Percentiles rank a stretch among this genome's conserved stretches.
phyloP scores from a whole-genome alignment of 192 early-diverging fungal genomes.

The Neocallimastix lanati region DNA sequence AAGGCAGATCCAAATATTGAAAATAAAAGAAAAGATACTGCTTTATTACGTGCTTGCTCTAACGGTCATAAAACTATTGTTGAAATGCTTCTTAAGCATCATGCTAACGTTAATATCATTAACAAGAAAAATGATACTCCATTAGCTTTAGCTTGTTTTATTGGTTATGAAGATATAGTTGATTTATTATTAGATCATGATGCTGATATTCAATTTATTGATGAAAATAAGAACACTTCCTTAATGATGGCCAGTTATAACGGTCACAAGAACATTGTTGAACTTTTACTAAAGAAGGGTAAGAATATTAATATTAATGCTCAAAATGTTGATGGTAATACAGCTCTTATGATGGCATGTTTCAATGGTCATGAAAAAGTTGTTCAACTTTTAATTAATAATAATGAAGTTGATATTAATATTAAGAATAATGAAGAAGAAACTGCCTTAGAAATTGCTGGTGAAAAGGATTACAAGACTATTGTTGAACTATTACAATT shows the following conservation, averaged over 20 bases:
- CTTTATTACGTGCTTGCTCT: not conserved
- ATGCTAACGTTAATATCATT: not conserved
- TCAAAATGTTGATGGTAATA: not conserved
- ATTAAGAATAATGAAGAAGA: not conserved
- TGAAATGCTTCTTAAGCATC: not conserved
- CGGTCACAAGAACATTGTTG: not conserved
- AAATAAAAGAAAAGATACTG: not conserved
- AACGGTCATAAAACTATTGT: not conserved
- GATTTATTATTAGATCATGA: not conserved
- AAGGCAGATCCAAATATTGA: not conserved
- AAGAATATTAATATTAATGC: not conserved
- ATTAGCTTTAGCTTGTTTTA: not conserved
- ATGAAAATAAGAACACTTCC: not conserved
- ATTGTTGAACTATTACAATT: not conserved
- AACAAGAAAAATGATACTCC: not conserved
- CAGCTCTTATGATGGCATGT: not conserved
- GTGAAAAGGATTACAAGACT: not conserved
- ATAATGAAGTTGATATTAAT: not conserved
- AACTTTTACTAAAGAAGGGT: not conserved
- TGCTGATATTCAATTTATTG: not conserved
- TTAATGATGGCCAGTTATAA: not conserved
- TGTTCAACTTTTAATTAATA: not conserved
- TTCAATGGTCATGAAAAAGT: not conserved
- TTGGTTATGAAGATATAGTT: not conserved
- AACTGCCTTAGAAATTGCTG: not conserved